Evolutionary conservation across 306 rosid species (phyloP), one percentile per base, ranked within the genome.

Genomic region (Begonia loranthoides): DNA sequence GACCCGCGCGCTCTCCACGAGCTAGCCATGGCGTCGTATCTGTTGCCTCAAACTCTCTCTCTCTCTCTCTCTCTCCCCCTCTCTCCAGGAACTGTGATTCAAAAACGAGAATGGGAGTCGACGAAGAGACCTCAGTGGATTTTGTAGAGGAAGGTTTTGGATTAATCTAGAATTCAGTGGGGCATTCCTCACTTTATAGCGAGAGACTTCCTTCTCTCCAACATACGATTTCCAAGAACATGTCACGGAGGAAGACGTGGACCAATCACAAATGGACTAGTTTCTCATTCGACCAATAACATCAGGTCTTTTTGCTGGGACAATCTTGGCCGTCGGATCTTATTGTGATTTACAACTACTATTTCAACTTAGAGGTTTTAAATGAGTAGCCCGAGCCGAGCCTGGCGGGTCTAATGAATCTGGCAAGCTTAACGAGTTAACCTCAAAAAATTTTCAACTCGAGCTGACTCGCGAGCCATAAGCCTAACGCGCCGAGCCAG

Each of bases 201-300:
- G 36, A 40, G 17, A n/a, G 33, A 40, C 36, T 12, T 53, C 74
- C 63, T 68, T 56, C 39, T 65, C 56, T 28, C 43, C 36, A 19
- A 19, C 22, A 2, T 19, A 28, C 5, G 36, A 28, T 12, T 43
- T 66, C 56, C 57, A 63, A 24, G 73, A 76, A 65, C 79, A 72
- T 77, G 97, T 89, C 97, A 89, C 51, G 4, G 0, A 0, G 6
- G 68, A 17, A 81, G 83, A 89, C 76, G 78, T 89, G 97, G 87
- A 63, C 97, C 97, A 89, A 89, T 84, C 16, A 51, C 0, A 14
- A 50, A 49, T 50, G 54, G 57, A 12, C 44, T 5, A 4, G 12
- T 9, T 17, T 3, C 46, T 57, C 56, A 19, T 41, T 34, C 12
- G 43, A 22, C 97, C 97, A 89, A 84, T 84, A 8, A 44, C 4